Percentiles rank a stretch among this genome's conserved stretches.
Evolutionary conservation across 257 asterid species (phyloP).

Genomic region (Orobanche coerulescens): DNA sequence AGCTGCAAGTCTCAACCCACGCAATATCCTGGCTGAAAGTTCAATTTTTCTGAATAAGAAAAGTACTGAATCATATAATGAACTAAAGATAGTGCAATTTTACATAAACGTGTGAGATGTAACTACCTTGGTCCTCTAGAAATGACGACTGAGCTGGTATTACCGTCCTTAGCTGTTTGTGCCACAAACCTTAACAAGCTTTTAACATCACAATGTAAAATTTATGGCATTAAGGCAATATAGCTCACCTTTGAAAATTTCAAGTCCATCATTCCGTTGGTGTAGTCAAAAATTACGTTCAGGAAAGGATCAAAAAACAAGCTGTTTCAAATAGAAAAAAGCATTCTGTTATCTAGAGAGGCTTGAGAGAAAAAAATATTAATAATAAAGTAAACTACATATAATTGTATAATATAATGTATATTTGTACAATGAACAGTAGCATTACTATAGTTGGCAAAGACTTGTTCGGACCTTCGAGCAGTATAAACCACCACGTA

Average conservation of each 20-base stretch:
- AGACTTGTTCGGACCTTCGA: neutral
- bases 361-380: neutral
- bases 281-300: slow-evolving; percentile 61
- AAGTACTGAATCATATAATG: neutral
- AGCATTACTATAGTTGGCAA: neutral
- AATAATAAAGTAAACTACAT: too few relatives aligned
- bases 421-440: neutral
- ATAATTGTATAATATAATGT: neutral
- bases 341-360: slow-evolving; percentile 23
- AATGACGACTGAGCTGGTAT: slow-evolving; percentile 71
- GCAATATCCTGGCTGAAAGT: slow-evolving; percentile 81
- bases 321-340: slow-evolving; percentile 45
- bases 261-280: slow-evolving; percentile 62
- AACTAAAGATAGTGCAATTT: slow-evolving; percentile 13
- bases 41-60: slow-evolving; percentile 8
- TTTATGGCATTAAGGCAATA: slow-evolving; percentile 11
- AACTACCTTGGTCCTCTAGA: slow-evolving; percentile 77
- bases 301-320: slow-evolving; percentile 69
- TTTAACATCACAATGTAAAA: slow-evolving; percentile 8
- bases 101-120: slow-evolving; percentile 18
- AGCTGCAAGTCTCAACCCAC: slow-evolving; percentile 93
- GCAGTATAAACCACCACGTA: slow-evolving; percentile 16
- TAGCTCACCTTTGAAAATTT: slow-evolving; percentile 55
- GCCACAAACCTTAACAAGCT: slow-evolving; percentile 23
- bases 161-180: slow-evolving; percentile 65